A percentile compares a stretch with the other conserved stretches of the same genome.
These are phyloP conservation scores for Lignosus rhinocerotis DNA, from an alignment of 1,284 basidiomycete species.

Conservation along the genomic window DNA sequence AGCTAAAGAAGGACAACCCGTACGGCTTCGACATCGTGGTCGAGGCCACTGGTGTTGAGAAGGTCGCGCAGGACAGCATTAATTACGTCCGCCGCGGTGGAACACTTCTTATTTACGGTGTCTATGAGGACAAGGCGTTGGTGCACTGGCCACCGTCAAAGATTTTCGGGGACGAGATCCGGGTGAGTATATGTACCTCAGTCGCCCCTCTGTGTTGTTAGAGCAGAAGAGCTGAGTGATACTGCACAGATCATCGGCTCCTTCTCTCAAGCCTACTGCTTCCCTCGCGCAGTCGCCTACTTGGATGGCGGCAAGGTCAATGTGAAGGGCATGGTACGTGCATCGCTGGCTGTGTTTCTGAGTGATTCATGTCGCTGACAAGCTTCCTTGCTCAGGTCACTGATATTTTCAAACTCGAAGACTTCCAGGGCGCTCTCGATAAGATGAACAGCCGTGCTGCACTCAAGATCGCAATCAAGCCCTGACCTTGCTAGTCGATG, in stretches of 20 bases:
- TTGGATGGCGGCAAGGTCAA: slow-evolving; percentile 62
- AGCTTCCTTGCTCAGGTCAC: slow-evolving; percentile 38
- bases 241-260: slow-evolving; percentile 54
- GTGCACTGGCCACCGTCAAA: slow-evolving; percentile 60
- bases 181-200: slow-evolving; percentile 29
- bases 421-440: slow-evolving; percentile 61
- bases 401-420: slow-evolving; percentile 52
- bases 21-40: slow-evolving; percentile 66
- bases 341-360: not conserved
- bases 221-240: not conserved
- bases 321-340: slow-evolving; percentile 55
- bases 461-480: slow-evolving; percentile 42
- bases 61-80: slow-evolving; percentile 55
- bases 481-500: slow-evolving; percentile 15
- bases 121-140: slow-evolving; percentile 54
- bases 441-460: slow-evolving; percentile 53
- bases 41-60: slow-evolving; percentile 62
- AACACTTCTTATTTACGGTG: slow-evolving; percentile 56
- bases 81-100: slow-evolving; percentile 60
- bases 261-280: slow-evolving; percentile 61
- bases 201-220: not conserved
- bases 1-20: slow-evolving; percentile 58
- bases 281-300: slow-evolving; percentile 62
- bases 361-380: not conserved
- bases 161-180: slow-evolving; percentile 65